Base-by-base conservation (phyloP, 352 stramenopile genomes). In the Albugo laibachii region DNA sequence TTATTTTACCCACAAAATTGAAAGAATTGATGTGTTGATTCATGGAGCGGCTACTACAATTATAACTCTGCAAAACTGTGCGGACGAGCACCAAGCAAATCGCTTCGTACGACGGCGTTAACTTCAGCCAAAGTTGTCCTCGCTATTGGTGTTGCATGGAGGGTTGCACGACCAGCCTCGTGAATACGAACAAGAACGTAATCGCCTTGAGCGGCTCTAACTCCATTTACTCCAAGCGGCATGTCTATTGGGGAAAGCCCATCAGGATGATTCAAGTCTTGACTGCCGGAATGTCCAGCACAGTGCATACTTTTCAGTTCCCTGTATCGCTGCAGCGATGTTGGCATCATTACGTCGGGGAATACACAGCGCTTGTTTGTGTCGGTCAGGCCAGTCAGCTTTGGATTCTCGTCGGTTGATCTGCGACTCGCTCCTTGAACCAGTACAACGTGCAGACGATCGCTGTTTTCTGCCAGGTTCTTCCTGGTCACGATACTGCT, bases 371-470 rank as follows among this genome's bases (percentile, higher is more conserved):
- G 79, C 61, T 89, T 88, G 63, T 83, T 83, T n/a, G 76, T 88
- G 47, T 95, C 80, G 2, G 72, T 92, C 31, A 87, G 65, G 13
- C 80, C 82, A 19, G 74, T 92, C 50, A 88, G 75, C 58, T 83
- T 89, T 3, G 68, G 65, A 31, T 68, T 60, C 16, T 73, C 66
- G 18, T 79, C 63, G 11, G 56, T 85, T 31, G 72, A 93, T 27
- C 82, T 80, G 20, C 82, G 74, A 55, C 80, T 94, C 0, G 77
- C 50, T 21, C 94, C 95, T 61, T 98, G 93, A 1, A 99, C 80
- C n/a, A 98, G 70, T 27, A 98, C 89, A 18, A 98, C 56, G 50
- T 96, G 82, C 27, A 96, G 68, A 13, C 80, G 83, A 34, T 94
- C 92, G 37, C 89, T 66, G 62, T 98, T 85, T 48, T 95, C 79